Evolutionary conservation across 345 rosid genomes (phyloP), one percentile per base, ranked within the genome.

Genomic region (Rhizophora apiculata): DNA sequence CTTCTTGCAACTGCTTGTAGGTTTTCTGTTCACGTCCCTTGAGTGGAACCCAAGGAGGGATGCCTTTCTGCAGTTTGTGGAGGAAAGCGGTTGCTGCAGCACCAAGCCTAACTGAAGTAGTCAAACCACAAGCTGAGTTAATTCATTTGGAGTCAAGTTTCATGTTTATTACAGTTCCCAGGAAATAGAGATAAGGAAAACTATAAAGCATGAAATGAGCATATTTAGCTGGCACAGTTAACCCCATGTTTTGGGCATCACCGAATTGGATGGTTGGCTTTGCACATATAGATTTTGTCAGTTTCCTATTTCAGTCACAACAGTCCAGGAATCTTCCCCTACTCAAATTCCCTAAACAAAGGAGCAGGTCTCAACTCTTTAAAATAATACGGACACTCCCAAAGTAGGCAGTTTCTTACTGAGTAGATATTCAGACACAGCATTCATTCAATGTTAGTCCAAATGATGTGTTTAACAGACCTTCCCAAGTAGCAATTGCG

Each of bases 401-500:
- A 43, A 43, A 15, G 49, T 11, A 43, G 49, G 49, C 49, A 43
- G 49, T 43, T 13, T 43, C 49, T 43, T 3, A 43, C 19, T 43
- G 3, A 43, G 49, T 13, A 43, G 49, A 43, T 15, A 43, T 19
- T 11, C 15, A 43, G 49, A 43, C 49, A 43, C 49, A 43, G 49
- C 49, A 43, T 55, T 55, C 60, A 56, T 27, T 56, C 24, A 21
- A 22, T 2, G 3, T 53, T 15, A 56, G 11, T 21, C 13, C 4
- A 27, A 20, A 56, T 21, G 11, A 21, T 9, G 15, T 58, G 63
- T 57, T 26, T 13, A 18, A 74, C 79, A 63, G 69, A 93, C 98
- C 97, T 87, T 93, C 97, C 98, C 98, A 93, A 70, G 96, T 87
- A 62, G 93, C 97, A 79, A 93, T 88, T 10, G 98, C 96, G 49